Conservation (phyloP, 257 asterid species). For the Fraxinus americana region DNA sequence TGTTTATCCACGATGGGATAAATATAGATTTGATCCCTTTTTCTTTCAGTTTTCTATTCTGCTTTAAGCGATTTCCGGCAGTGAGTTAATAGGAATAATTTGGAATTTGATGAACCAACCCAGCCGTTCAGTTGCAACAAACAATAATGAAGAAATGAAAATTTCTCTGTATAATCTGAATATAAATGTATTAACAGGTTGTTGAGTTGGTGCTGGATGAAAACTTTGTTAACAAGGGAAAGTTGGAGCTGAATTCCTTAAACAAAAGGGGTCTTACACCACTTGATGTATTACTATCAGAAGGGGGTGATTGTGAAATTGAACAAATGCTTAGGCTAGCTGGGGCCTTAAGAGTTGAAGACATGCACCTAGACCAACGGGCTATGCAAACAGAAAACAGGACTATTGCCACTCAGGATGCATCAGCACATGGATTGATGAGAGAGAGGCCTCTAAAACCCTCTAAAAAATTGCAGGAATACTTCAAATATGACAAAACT, state of each 20-base stretch:
- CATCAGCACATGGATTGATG: conserved; percentile 4
- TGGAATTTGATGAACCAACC: no score
- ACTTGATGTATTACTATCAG: conserved; percentile 30
- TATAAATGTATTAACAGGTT: neutral
- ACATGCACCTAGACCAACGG: conserved; percentile 7
- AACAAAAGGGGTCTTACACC: conserved; percentile 36
- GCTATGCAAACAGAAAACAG: neutral
- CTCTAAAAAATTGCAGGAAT: conserved; percentile 29
- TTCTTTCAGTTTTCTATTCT: no score
- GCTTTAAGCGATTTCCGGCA: no score
- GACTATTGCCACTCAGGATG: neutral
- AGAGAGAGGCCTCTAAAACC: conserved; percentile 15
- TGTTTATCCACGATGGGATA: no score
- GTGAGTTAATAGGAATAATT: no score
- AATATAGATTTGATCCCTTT: no score
- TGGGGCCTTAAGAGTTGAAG: conserved; percentile 29
- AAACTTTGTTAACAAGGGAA: neutral
- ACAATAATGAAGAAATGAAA: no score
- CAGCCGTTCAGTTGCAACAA: no score
- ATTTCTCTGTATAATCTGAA: neutral
- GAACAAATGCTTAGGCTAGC: conserved; percentile 42
- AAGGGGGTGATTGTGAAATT: conserved; percentile 48
- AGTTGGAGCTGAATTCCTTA: conserved; percentile 28
- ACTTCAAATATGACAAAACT: conserved; percentile 35
- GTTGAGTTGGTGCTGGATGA: conserved; percentile 20